phyloP scores from a whole-genome alignment of 805 yeast species.

The Yarrowia sp. region DNA sequence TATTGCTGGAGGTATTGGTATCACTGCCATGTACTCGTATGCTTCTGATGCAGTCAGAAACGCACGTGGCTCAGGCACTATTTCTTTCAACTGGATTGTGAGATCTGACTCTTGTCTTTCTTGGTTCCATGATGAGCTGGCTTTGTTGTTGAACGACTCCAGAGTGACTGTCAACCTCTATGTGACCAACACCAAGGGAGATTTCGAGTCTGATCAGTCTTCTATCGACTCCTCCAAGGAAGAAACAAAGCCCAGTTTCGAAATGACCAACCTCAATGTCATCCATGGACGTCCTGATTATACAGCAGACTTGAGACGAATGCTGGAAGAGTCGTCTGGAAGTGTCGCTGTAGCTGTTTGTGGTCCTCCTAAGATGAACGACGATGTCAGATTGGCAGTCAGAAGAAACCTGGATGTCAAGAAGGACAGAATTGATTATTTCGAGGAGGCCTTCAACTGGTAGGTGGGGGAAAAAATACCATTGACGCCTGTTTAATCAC shows the following conservation, averaged over 20 bases:
- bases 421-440: slow-evolving; percentile 55
- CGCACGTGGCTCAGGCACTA: slow-evolving; percentile 31
- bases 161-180: neutral
- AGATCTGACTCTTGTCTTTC: slow-evolving; percentile 50
- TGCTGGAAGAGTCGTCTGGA: slow-evolving; percentile 1
- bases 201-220: neutral
- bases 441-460: slow-evolving; percentile 73
- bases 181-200: neutral
- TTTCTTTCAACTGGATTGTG: slow-evolving; percentile 59
- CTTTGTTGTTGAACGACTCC: neutral
- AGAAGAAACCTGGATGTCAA: slow-evolving; percentile 44
- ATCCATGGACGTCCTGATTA: neutral
- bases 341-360: slow-evolving; percentile 11
- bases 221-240: slow-evolving; percentile 10
- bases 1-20: slow-evolving; percentile 62
- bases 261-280: neutral
- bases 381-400: slow-evolving; percentile 51
- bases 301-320: neutral
- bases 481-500: neutral
- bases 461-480: slow-evolving; percentile 31
- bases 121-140: slow-evolving; percentile 50
- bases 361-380: slow-evolving; percentile 49
- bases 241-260: neutral
- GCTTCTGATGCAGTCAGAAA: slow-evolving; percentile 36
- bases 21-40: slow-evolving; percentile 52